These are phyloP conservation scores for Talaromyces atroroseus DNA, from an alignment of 2,329 filamentous ascomycete species.

Conservation along the genomic window DNA sequence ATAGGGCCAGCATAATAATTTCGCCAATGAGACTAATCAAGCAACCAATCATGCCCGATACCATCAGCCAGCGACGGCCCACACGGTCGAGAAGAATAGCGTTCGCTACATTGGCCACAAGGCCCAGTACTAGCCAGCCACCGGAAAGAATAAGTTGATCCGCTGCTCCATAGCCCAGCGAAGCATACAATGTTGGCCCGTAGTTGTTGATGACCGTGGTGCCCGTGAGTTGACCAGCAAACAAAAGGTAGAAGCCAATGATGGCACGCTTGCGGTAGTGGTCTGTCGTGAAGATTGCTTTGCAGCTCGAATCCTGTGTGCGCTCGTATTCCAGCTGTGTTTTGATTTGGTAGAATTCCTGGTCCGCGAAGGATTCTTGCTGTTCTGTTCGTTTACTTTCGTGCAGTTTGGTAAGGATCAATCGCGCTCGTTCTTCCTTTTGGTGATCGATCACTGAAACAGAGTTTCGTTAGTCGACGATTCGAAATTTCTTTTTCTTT, in stretches of 20 bases:
- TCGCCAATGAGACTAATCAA: constrained; percentile 27
- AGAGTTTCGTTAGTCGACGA: constrained; percentile 39
- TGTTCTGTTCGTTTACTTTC: too few species aligned
- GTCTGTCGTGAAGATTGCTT: constrained; percentile 39
- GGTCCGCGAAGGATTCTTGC: constrained; percentile 5
- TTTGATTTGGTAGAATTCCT: constrained; percentile 42
- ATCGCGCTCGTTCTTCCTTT: constrained; percentile 31
- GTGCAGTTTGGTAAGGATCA: too few species aligned
- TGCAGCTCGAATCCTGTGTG: constrained; percentile 28
- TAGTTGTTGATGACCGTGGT: constrained; percentile 34
- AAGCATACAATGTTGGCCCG: constrained; percentile 37
- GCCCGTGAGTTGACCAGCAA: constrained; percentile 32
- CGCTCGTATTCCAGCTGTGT: constrained; percentile 40
- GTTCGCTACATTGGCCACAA: constrained; percentile 38
- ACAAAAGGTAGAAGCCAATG: constrained; percentile 39
- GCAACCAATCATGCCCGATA: constrained; percentile 32
- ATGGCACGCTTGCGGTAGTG: constrained; percentile 37
- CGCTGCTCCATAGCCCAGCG: constrained; percentile 32
- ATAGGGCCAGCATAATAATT: too few species aligned
- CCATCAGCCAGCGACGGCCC: constrained; percentile 33
- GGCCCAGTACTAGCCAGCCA: constrained; percentile 34
- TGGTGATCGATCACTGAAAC: constrained; percentile 33
- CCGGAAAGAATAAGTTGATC: constrained; percentile 36
- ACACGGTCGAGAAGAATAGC: constrained; percentile 36
- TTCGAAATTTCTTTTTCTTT: constrained; percentile 37